Evolutionary conservation across 2,329 filamentous ascomycete species (phyloP).

Genomic region (Scleromitrula shiraiana): DNA sequence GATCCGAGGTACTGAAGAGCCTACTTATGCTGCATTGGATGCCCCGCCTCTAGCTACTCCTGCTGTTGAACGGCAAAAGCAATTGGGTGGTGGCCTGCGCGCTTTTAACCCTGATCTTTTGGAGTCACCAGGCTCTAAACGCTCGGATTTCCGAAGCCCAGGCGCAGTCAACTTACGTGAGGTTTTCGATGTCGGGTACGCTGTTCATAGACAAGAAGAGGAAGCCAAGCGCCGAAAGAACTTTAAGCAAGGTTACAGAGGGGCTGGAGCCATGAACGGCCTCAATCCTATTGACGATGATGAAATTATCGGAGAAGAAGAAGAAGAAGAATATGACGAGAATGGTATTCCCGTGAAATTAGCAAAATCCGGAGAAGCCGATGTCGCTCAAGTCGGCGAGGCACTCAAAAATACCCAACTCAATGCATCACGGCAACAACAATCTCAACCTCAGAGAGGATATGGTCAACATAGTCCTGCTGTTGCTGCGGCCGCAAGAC

Average conservation of each 20-base stretch:
- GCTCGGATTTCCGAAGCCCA: conserved; percentile 89
- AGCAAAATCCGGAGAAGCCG: conserved; percentile 52
- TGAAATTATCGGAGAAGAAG: conserved; percentile 57
- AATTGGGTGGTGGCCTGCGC: conserved; percentile 26
- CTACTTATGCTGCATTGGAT: conserved; percentile 58
- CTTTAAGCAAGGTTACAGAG: conserved; percentile 60
- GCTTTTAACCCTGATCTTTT: conserved; percentile 50
- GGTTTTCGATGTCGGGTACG: conserved; percentile 97
- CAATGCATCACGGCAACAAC: conserved; percentile 46
- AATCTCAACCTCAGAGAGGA: conserved; percentile 45
- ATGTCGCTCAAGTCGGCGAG: conserved; percentile 70
- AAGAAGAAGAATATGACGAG: conserved; percentile 52
- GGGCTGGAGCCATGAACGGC: conserved; percentile 54
- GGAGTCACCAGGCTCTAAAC: conserved; percentile 51
- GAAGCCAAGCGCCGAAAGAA: conserved; percentile 89
- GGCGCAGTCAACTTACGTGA: conserved; percentile 92
- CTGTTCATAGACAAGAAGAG: conserved; percentile 93
- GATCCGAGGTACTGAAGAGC: conserved; percentile 66
- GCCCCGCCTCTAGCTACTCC: conserved; percentile 67
- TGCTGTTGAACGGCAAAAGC: conserved; percentile 34
- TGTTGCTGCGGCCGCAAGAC: conserved; percentile 74
- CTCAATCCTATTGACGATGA: conserved; percentile 58
- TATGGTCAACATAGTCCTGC: conserved; percentile 85
- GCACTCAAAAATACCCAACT: conserved; percentile 81
- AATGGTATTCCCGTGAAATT: conserved; percentile 52